Evolutionary conservation across 1,284 basidiomycete genomes (phyloP), one percentile per base, ranked within the genome.

Genomic region (Rhodotorula mucilaginosa): DNA sequence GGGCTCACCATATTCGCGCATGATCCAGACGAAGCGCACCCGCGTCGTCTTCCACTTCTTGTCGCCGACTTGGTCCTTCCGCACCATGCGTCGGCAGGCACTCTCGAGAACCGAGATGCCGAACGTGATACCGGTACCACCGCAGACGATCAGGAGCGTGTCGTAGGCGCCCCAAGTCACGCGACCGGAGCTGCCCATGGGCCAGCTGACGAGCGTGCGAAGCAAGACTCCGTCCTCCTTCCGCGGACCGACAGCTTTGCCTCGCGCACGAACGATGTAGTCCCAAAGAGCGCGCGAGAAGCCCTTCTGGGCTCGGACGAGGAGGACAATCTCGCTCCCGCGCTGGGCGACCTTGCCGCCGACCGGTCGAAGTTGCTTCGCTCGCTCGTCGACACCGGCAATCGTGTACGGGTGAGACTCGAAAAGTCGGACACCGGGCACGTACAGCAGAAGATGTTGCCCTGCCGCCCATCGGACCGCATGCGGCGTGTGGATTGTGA

Each of bases 351-450:
- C 34, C 29, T 66, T 56, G 18, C 65, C 68, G 59, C 72, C 69
- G 29, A 67, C 58, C 8, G 69, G 66, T 5, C 64, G 67, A 58
- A 79, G 71, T 16, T 76, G 74, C 48, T 74, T 83, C 68, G 85
- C 83, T 69, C 85, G 82, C 57, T 74, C 71, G 13, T 90, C 87
- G 78, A 87, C 88, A 46, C 87, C 88, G 26, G 87, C 88, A 71
- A 88, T 88, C 1, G 92, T 93, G 81, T 93, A 94, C 2, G 92
- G 92, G 79, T 94, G 92, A 4, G 87, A 87, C 62, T 88, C 86
- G 79, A 89, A 84, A 58, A 83, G 84, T 12, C 88, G 88, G 18
- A 94, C 83, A 29, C 85, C 84, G 1, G 92, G 92, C 10, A 93
- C 83, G 69, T 85, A 87, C 71, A 94, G 85, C 31, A 90, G 84